Base-by-base conservation (phyloP, 2,329 filamentous ascomycete species). In the Neonectria hederae region DNA sequence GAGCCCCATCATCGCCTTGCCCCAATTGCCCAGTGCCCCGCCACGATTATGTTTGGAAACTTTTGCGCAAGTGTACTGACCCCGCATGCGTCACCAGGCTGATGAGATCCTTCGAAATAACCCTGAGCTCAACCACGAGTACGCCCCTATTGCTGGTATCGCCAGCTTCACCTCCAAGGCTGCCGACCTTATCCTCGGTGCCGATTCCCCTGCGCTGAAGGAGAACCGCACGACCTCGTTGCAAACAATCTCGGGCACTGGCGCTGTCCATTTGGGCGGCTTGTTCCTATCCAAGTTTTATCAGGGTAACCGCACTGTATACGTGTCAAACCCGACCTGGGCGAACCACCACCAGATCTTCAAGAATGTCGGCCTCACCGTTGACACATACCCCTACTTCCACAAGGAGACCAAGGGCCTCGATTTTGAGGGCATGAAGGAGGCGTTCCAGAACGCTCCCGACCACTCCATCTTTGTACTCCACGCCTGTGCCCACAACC, bases 331-430 rank as follows among this genome's bases (percentile, higher is more conserved):
- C 80, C 96, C 96, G 57, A 99, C 96, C 66, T 99, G 96, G 96
- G 94, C 92, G 72, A 99, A 99, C 84, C 96, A 99, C 89, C 90
- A 97, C 83, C 96, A 98, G 81, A 97, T 99, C 85, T 97, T 99
- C 84, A 88, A 85, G 81, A 98, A 98, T 77, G 94, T 97, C 76
- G 86, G 87, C 73, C 84, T 98, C 30, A 83, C 88, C 35, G 88
- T 93, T 74, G 90, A 90, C 72, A 88, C 88, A 70, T 99, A 99
- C 83, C 96, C 95, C 54, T 99, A 99, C 86, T 99, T 97, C 83
- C 90, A 90, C 79, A 89, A 93, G 78, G 79, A 92, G 77, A 97
- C 94, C 70, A 94, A 93, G 78, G 94, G 93, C 54, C 90, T 99
- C 56, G 94, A 98, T 81, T 94, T 97, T 76, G 89, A 92, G 65